These are phyloP conservation scores for Apiospora phragmitis DNA, from an alignment of 2,329 filamentous ascomycete species.

Conservation along the genomic window DNA sequence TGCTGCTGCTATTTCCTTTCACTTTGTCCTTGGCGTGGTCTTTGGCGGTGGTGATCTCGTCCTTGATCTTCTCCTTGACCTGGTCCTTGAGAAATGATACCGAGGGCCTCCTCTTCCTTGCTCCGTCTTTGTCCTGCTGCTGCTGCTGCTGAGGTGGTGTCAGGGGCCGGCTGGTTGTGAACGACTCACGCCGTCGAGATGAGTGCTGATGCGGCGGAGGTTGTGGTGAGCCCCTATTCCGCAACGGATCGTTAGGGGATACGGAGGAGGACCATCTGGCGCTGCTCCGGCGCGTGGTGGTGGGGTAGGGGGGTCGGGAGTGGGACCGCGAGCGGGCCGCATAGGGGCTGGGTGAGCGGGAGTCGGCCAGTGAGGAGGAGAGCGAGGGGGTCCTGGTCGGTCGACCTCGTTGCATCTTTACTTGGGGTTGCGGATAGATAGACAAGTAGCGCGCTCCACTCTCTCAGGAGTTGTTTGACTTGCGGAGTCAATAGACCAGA, in stretches of 20 bases:
- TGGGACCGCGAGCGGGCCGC: not conserved
- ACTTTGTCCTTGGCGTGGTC: not conserved
- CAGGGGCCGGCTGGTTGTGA: not conserved
- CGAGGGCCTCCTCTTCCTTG: not conserved
- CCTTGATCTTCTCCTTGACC: not conserved
- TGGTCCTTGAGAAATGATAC: not conserved
- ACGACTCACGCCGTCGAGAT: not conserved
- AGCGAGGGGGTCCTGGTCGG: not conserved
- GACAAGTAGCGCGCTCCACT: too few relatives aligned
- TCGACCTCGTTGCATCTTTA: not conserved
- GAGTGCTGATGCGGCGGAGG: not conserved
- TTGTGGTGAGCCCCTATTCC: not conserved
- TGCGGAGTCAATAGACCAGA: not conserved
- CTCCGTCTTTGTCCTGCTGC: not conserved
- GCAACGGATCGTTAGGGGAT: not conserved
- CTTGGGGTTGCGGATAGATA: not conserved
- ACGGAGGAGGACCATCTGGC: not conserved
- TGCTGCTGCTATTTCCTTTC: not conserved
- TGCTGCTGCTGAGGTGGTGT: not conserved
- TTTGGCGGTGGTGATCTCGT: not conserved
- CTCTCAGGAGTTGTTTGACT: not conserved
- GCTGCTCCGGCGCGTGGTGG: not conserved
- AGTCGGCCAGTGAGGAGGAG: not conserved
- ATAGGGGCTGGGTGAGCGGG: not conserved
- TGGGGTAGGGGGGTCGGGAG: not conserved